Conservation (phyloP, 2,329 filamentous ascomycete genomes). For the Coniochaeta hoffmannii region DNA sequence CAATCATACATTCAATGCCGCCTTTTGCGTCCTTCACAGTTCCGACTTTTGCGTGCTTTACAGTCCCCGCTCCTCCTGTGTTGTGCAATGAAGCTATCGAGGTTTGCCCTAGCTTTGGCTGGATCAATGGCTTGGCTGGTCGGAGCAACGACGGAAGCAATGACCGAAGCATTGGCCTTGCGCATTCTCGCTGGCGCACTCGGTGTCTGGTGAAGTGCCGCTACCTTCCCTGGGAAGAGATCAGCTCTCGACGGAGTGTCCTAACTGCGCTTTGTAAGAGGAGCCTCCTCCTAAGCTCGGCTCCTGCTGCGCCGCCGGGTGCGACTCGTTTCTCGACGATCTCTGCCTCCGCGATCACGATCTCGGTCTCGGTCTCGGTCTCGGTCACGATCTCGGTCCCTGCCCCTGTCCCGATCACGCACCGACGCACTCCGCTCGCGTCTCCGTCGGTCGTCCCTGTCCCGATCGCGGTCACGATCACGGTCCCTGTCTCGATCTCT, state of each 20-base stretch:
- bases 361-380: constrained; percentile 11
- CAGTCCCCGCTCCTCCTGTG: too few species aligned
- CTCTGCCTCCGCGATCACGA: constrained; percentile 11
- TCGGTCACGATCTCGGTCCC: background rate
- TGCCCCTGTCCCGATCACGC: constrained; percentile 6
- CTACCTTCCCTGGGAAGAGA: background rate
- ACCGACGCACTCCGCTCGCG: constrained; percentile 6
- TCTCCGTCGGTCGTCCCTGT: constrained; percentile 3
- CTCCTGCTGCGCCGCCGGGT: constrained; percentile 17
- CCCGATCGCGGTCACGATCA: constrained; percentile 6
- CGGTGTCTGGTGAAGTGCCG: too few species aligned
- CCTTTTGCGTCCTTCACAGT: too few species aligned
- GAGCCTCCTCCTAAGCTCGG: constrained; percentile 12
- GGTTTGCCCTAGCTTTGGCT: too few species aligned
- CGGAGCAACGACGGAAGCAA: too few species aligned
- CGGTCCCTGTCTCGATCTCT: constrained; percentile 2
- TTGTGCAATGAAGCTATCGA: too few species aligned
- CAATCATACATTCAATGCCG: background rate
- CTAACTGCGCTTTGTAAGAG: background rate
- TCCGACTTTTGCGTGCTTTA: too few species aligned
- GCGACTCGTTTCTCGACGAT: constrained; percentile 11
- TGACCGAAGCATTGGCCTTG: background rate
- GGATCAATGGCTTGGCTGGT: too few species aligned
- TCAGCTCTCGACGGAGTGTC: background rate
- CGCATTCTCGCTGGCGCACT: too few species aligned